A percentile compares a stretch with the other conserved stretches of the same genome.
Conservation (phyloP, 2,329 filamentous ascomycete species). For the Cryphonectria parasitica region DNA sequence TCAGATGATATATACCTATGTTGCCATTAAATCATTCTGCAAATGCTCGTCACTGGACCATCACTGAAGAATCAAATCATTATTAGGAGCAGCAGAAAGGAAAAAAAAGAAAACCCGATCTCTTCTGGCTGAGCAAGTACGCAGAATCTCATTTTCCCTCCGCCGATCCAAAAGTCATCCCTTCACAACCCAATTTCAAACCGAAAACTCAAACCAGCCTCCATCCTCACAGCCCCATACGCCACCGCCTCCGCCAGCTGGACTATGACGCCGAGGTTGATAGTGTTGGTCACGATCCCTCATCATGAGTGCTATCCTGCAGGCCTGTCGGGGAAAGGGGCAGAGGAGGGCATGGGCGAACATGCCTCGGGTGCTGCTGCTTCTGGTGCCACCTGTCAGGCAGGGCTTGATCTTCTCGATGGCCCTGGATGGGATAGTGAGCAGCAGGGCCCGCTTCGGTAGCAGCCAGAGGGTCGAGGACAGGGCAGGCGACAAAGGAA, state of each 20-base stretch:
- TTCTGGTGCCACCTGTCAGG: neutral
- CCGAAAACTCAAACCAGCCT: too few species aligned
- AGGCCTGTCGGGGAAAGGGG: neutral
- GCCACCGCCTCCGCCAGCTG: constrained; percentile 10
- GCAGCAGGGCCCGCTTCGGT: constrained; percentile 11
- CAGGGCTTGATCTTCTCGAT: constrained; percentile 3
- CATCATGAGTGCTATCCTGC: neutral
- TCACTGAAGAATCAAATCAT: too few species aligned
- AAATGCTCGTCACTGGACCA: too few species aligned
- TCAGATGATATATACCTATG: too few species aligned
- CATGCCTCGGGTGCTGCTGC: neutral
- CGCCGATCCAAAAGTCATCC: too few species aligned
- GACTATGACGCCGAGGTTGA: neutral
- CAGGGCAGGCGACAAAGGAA: constrained; percentile 8
- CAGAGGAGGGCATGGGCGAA: neutral
- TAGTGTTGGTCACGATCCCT: constrained; percentile 19
- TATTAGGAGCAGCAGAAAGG: too few species aligned
- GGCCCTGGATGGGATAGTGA: neutral
- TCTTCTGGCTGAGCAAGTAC: too few species aligned
- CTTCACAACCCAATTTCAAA: too few species aligned
- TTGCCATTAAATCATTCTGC: too few species aligned
- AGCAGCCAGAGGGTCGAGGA: constrained; percentile 1
- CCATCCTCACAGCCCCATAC: too few species aligned
- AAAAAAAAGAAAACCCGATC: too few species aligned
- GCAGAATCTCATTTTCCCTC: too few species aligned